Base-by-base conservation (phyloP, 2,329 filamentous ascomycete species). In the Aspergillus texensis region DNA sequence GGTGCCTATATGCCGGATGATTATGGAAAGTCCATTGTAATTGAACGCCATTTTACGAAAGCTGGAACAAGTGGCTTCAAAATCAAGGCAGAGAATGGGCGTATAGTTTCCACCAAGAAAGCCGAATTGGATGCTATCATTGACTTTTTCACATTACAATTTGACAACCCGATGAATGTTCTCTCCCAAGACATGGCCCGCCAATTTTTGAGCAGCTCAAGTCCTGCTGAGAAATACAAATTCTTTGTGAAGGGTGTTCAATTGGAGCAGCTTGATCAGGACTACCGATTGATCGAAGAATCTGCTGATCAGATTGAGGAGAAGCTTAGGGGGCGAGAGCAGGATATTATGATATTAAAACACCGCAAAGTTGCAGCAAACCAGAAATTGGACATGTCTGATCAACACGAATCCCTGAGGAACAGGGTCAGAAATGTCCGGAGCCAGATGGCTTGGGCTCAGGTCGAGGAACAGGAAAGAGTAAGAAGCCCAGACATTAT, bases 171-270 rank as follows among this genome's bases (percentile, higher is more conserved):
- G 0, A 89, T 99, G 81, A 98, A 96, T 64, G 91, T 98, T 8
- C 84, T 99, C 21, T 97, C 94, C 0, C 95, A 99, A 77, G 95
- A 99, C 75, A 93, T 94, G 78, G 95, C 95, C 12, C 89, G 95
- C 12, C 91, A 96, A 63, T 99, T 99, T 71, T 85, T 99, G 50
- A 96, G 94, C 73, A 87, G 89, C 41, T 94, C 95, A 14, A 91
- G 88, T 2, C 87, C 93, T 0, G 82, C 86, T 4, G 89, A 94
- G 64, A 99, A 99, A 76, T 99, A 98, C 83, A 95, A 92, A 69
- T 97, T 97, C 73, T 99, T 99, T 74, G 86, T 97, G 64, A 93
- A 94, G 71, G 95, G 95, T 30, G 96, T 97, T 0, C 94, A 98
- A 71, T 86, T 99, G 0, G 93, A 98, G 75, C 90, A 94, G 70